These are phyloP conservation scores for Cairneyella variabilis DNA, from an alignment of 495 filamentous ascomycete species.

Conservation along the genomic window DNA sequence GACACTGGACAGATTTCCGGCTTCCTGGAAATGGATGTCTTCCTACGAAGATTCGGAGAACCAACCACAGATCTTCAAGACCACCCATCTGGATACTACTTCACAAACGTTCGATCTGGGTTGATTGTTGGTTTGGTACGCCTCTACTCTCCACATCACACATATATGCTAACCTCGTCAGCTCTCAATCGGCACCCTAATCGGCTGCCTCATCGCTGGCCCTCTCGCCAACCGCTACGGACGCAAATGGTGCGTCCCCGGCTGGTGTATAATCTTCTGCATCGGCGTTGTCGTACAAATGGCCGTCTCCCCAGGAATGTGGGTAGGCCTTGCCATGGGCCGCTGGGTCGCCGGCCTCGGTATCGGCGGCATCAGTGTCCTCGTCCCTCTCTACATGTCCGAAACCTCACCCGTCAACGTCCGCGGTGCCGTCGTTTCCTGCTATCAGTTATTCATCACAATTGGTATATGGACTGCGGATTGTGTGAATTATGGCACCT, in stretches of 20 bases:
- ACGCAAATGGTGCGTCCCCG: constrained; percentile 65
- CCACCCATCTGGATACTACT: constrained; percentile 47
- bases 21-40: constrained; percentile 59
- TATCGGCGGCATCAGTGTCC: constrained; percentile 66
- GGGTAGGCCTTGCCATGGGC: constrained; percentile 57
- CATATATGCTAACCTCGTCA: constrained; percentile 36
- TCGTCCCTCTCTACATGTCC: constrained; percentile 71
- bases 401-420: constrained; percentile 64
- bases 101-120: constrained; percentile 50
- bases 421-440: constrained; percentile 63
- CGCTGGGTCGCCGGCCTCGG: constrained; percentile 63
- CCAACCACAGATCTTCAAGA: constrained; percentile 22
- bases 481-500: constrained; percentile 77
- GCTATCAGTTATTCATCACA: constrained; percentile 86
- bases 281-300: constrained; percentile 79
- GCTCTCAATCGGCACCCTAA: constrained; percentile 84
- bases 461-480: constrained; percentile 80
- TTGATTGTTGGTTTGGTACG: constrained; percentile 50
- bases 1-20: constrained; percentile 60
- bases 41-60: constrained; percentile 40
- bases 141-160: constrained; percentile 15
- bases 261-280: constrained; percentile 63
- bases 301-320: constrained; percentile 50
- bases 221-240: constrained; percentile 68
- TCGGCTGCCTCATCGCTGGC: constrained; percentile 69